Evolutionary conservation across 2,329 filamentous ascomycete genomes (phyloP).

Genomic region (Cladosporium cucumerinum): DNA sequence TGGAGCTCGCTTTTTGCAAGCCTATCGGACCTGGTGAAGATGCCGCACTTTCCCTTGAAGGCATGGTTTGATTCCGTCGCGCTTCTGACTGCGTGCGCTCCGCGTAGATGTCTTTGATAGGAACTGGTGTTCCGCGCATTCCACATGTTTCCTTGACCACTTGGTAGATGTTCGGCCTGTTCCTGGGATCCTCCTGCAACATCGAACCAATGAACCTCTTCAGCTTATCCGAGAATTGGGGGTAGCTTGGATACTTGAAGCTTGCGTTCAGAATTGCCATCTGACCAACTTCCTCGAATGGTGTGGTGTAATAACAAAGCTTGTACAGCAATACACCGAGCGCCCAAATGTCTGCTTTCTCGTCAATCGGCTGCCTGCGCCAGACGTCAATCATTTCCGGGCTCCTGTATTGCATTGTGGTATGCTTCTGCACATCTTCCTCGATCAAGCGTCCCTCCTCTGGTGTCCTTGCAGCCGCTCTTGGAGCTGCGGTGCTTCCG

Average conservation of each 20-base stretch:
- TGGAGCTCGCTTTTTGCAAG: conserved; percentile 74
- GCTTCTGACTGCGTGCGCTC: conserved; percentile 62
- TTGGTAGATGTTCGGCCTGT: conserved; percentile 90
- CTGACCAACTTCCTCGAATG: conserved; percentile 96
- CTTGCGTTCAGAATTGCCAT: conserved; percentile 95
- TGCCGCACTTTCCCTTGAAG: conserved; percentile 48
- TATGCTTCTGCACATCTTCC: conserved; percentile 95
- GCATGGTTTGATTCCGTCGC: conserved; percentile 58
- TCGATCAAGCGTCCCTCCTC: conserved; percentile 89
- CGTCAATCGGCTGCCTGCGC: conserved; percentile 90
- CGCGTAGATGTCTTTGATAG: conserved; percentile 71
- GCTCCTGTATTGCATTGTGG: conserved; percentile 93
- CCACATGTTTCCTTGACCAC: conserved; percentile 80
- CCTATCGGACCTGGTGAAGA: conserved; percentile 52
- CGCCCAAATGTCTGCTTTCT: conserved; percentile 99
- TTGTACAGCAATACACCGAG: conserved; percentile 94
- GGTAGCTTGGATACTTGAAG: conserved; percentile 86
- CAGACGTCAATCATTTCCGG: conserved; percentile 99
- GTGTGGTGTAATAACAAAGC: conserved; percentile 97
- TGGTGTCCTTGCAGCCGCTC: conserved; percentile 79
- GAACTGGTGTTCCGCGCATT: conserved; percentile 81
- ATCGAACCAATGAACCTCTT: conserved; percentile 91
- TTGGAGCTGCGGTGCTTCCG: conserved; percentile 81
- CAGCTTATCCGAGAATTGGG: conserved; percentile 81
- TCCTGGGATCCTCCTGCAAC: conserved; percentile 77